phyloP scores from a whole-genome alignment of 1,139 yeast genomes.

The Candida tunisiensis region DNA sequence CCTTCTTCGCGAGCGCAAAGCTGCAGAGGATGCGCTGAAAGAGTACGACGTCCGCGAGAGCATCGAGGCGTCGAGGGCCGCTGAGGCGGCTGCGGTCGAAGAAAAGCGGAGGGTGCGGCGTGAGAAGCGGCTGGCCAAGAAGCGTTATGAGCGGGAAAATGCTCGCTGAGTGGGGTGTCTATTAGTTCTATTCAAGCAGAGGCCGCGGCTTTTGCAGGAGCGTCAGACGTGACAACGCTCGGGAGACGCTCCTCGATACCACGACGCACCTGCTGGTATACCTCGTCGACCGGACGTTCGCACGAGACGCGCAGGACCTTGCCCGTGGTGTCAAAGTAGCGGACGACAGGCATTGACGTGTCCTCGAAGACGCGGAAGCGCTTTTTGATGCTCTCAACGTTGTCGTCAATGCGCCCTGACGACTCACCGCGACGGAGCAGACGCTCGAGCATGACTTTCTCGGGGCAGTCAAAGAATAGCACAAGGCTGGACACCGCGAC shows the following conservation, averaged over 20 bases:
- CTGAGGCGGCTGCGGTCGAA: no score
- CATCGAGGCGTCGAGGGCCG: constrained; percentile 24
- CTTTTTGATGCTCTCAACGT: constrained; percentile 76
- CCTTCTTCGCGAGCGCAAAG: constrained; percentile 12
- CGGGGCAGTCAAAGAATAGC: constrained; percentile 89
- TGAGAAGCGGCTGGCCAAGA: constrained; percentile 8
- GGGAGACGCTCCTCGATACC: constrained; percentile 31
- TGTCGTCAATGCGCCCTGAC: constrained; percentile 87
- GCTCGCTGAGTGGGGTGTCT: no score
- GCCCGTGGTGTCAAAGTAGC: constrained; percentile 56
- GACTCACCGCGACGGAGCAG: constrained; percentile 86
- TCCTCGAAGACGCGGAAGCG: constrained; percentile 76
- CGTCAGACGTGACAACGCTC: not conserved
- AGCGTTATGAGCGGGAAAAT: constrained; percentile 11
- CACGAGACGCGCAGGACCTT: constrained; percentile 71
- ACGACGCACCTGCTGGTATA: constrained; percentile 49
- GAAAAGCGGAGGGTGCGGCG: constrained; percentile 15
- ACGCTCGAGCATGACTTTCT: constrained; percentile 69
- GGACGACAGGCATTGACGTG: constrained; percentile 90
- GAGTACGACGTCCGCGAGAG: constrained; percentile 26
- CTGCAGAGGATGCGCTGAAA: constrained; percentile 22
- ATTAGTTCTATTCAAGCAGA: not conserved
- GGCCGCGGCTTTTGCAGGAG: not conserved
- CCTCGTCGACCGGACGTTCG: constrained; percentile 64
- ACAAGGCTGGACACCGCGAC: constrained; percentile 56